phyloP scores from a whole-genome alignment of 257 asterid species.

The Solanum boliviense region DNA sequence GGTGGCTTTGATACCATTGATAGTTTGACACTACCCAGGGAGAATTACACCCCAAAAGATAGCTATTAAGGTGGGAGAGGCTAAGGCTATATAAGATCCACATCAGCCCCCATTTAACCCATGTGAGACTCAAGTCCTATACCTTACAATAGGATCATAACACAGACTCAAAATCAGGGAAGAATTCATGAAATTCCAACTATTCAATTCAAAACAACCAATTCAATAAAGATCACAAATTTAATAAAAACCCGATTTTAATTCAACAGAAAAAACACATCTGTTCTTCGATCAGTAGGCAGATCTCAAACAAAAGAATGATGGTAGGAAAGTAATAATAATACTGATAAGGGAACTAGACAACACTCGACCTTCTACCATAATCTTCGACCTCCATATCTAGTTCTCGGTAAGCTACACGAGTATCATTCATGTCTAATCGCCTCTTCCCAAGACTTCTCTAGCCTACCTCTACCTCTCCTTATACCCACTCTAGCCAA shows the following conservation, averaged over 20 bases:
- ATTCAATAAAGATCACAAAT: neutral
- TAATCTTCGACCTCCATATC: neutral
- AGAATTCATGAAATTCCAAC: neutral
- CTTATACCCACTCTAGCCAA: neutral
- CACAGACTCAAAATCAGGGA: neutral
- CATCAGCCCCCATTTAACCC: neutral
- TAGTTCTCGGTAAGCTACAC: neutral
- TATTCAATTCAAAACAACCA: neutral
- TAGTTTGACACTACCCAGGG: neutral
- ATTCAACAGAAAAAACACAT: slow-evolving; percentile 2
- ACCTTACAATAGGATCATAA: neutral
- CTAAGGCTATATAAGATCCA: neutral
- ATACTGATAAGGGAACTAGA: neutral
- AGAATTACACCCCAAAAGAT: neutral
- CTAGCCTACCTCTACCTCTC: neutral
- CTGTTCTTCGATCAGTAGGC: slow-evolving; percentile 67
- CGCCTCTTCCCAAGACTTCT: neutral
- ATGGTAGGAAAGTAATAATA: neutral
- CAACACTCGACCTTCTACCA: neutral
- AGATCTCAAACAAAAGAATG: slow-evolving; percentile 72
- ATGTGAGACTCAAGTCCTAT: neutral
- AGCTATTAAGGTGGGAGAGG: neutral
- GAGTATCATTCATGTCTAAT: neutral
- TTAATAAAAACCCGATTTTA: neutral
- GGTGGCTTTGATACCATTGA: neutral